Percentiles rank a stretch among this genome's conserved stretches.
These are phyloP conservation scores for Musa acuminata DNA, from an alignment of 176 grass and related monocot genomes.

Conservation along the genomic window DNA sequence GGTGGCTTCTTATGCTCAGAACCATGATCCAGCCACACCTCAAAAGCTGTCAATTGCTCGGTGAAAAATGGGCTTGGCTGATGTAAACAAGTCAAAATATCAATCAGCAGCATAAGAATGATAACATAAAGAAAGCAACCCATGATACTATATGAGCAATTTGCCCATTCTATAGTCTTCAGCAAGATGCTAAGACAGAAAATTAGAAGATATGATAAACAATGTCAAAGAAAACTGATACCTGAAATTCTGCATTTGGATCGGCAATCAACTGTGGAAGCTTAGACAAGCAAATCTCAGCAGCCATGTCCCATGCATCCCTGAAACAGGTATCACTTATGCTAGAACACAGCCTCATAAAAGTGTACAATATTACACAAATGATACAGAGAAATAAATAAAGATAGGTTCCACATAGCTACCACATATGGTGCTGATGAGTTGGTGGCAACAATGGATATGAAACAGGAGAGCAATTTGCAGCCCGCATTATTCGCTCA, in stretches of 20 bases:
- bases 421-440: conserved; percentile 99
- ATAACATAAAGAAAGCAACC: background rate
- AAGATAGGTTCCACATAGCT: conserved; percentile 13
- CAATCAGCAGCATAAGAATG: conserved; percentile 14
- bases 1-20: conserved; percentile 88
- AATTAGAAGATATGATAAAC: conserved; percentile 8
- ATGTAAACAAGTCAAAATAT: conserved; percentile 21
- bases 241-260: conserved; percentile 90
- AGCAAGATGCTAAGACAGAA: conserved; percentile 15
- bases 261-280: conserved; percentile 70
- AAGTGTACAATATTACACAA: conserved; percentile 7
- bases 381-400: background rate
- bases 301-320: conserved; percentile 99
- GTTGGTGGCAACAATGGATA: conserved; percentile 70
- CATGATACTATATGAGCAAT: conserved; percentile 6
- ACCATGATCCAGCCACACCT: conserved; percentile 98
- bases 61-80: conserved; percentile 98
- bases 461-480: conserved; percentile 89
- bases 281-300: conserved; percentile 94
- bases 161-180: background rate
- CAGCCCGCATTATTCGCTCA: conserved; percentile 93
- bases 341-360: conserved; percentile 7
- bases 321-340: conserved; percentile 32
- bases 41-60: conserved; percentile 94
- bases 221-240: conserved; percentile 17